Evolutionary conservation across 192 early-diverging fungal genomes (phyloP).

Genomic region (Linnemannia schmuckeri): DNA sequence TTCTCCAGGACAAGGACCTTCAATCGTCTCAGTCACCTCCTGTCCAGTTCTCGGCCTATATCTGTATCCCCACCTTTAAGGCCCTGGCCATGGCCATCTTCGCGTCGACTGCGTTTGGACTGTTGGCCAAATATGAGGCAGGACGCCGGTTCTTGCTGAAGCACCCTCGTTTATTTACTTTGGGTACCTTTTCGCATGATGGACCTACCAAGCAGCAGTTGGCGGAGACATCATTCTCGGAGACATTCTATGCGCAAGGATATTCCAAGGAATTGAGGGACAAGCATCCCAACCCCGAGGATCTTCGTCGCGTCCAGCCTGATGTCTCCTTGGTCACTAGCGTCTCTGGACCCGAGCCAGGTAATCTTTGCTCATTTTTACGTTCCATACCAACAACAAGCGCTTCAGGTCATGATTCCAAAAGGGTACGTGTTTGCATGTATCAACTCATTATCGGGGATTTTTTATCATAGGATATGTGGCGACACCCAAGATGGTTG

Average conservation of each 20-base stretch:
- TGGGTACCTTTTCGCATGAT: conserved; percentile 68
- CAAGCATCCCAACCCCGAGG: conserved; percentile 20
- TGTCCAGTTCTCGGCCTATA: conserved; percentile 74
- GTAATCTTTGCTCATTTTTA: not conserved
- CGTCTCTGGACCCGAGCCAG: conserved; percentile 76
- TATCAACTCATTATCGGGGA: not conserved
- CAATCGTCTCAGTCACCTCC: conserved; percentile 46
- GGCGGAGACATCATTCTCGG: conserved; percentile 65
- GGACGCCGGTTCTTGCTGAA: conserved; percentile 69
- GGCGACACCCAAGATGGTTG: conserved; percentile 69
- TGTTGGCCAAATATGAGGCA: conserved; percentile 62
- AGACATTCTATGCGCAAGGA: conserved; percentile 68
- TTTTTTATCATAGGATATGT: conserved; percentile 62
- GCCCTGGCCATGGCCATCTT: conserved; percentile 56
- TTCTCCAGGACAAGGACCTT: conserved; percentile 58
- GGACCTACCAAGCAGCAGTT: conserved; percentile 70
- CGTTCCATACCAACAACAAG: not conserved
- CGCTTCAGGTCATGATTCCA: not conserved
- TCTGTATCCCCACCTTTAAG: conserved; percentile 61
- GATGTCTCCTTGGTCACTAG: conserved; percentile 65
- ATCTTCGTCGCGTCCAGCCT: conserved; percentile 35
- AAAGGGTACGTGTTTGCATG: not conserved
- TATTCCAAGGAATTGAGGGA: conserved; percentile 54
- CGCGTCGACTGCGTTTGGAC: conserved; percentile 61
- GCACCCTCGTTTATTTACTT: conserved; percentile 70